A percentile compares a stretch with the other conserved stretches of the same genome.
Evolutionary conservation across 805 yeast genomes (phyloP).

Genomic region (Saccharomyces jurei): DNA sequence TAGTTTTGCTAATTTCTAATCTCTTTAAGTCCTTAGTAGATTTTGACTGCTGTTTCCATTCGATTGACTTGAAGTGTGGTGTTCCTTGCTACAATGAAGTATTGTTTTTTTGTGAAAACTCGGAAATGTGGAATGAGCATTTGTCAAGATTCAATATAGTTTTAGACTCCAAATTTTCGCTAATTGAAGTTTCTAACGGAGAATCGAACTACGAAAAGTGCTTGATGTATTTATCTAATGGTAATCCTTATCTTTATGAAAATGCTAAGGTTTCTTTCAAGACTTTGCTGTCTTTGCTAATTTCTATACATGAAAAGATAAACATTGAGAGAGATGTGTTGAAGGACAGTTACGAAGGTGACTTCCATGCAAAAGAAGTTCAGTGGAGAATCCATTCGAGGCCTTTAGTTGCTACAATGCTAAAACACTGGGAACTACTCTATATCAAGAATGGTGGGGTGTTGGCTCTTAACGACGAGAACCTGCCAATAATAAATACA

Average conservation of each 20-base stretch:
- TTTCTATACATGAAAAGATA: conserved; percentile 60
- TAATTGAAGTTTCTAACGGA: conserved; percentile 51
- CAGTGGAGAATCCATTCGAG: conserved; percentile 61
- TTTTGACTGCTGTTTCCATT: conserved; percentile 36
- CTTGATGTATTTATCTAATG: conserved; percentile 38
- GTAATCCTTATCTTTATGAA: conserved; percentile 30
- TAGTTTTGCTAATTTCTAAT: conserved; percentile 51
- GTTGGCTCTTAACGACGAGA: conserved; percentile 41
- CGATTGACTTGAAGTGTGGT: conserved; percentile 53
- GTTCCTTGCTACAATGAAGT: conserved; percentile 52
- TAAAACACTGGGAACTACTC: conserved; percentile 61
- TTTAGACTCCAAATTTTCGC: conserved; percentile 44
- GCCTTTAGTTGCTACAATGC: conserved; percentile 47
- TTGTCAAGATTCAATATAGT: conserved; percentile 32
- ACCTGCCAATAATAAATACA: conserved; percentile 35
- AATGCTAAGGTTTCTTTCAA: conserved; percentile 27
- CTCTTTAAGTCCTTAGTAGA: conserved; percentile 43
- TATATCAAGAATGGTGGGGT: conserved; percentile 59
- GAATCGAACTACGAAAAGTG: conserved; percentile 39
- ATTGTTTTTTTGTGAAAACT: conserved; percentile 48
- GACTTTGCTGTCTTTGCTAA: conserved; percentile 47
- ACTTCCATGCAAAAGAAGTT: conserved; percentile 40
- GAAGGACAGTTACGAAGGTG: conserved; percentile 28
- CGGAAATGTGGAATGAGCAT: conserved; percentile 43
- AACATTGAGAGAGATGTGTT: conserved; percentile 40